A percentile compares a stretch with the other conserved stretches of the same genome.
phyloP scores from a whole-genome alignment of 2,329 filamentous ascomycete species.

The Ramularia collo-cygni region DNA sequence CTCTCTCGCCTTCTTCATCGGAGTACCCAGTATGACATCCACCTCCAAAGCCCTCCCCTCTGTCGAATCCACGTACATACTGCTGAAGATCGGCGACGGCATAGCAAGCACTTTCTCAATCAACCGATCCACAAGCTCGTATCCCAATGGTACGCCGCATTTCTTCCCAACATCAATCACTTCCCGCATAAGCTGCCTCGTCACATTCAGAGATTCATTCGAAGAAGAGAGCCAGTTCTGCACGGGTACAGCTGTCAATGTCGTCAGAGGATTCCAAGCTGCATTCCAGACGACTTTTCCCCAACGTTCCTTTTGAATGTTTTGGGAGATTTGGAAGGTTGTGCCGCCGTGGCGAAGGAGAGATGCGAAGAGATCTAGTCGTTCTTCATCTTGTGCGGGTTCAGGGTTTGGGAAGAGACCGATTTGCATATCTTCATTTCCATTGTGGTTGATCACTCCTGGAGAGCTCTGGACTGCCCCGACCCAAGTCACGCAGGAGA shows the following conservation, averaged over 20 bases:
- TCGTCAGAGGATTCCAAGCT: slow-evolving; percentile 52
- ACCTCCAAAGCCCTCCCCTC: slow-evolving; percentile 39
- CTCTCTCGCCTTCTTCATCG: slow-evolving; percentile 35
- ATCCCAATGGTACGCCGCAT: slow-evolving; percentile 34
- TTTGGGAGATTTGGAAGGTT: slow-evolving; percentile 42
- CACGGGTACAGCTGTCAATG: slow-evolving; percentile 38
- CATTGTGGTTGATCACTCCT: slow-evolving; percentile 45
- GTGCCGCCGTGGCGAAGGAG: slow-evolving; percentile 40
- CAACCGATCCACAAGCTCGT: slow-evolving; percentile 34
- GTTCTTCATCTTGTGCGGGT: slow-evolving; percentile 21
- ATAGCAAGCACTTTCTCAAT: slow-evolving; percentile 35
- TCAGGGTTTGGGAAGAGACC: slow-evolving; percentile 43
- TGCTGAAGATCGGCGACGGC: slow-evolving; percentile 34
- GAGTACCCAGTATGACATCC: slow-evolving; percentile 42
- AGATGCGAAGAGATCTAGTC: slow-evolving; percentile 37
- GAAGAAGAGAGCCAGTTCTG: slow-evolving; percentile 38
- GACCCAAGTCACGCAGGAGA: slow-evolving; percentile 52
- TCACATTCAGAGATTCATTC: slow-evolving; percentile 33
- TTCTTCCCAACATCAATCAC: slow-evolving; percentile 36
- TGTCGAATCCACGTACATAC: slow-evolving; percentile 41
- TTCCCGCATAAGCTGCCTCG: slow-evolving; percentile 37
- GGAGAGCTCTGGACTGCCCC: slow-evolving; percentile 46
- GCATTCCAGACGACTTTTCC: slow-evolving; percentile 56
- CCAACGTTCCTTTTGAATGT: slow-evolving; percentile 54
- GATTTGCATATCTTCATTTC: slow-evolving; percentile 50